Evolutionary conservation across 2,329 filamentous ascomycete genomes (phyloP).

Genomic region (Cercospora citrullina): DNA sequence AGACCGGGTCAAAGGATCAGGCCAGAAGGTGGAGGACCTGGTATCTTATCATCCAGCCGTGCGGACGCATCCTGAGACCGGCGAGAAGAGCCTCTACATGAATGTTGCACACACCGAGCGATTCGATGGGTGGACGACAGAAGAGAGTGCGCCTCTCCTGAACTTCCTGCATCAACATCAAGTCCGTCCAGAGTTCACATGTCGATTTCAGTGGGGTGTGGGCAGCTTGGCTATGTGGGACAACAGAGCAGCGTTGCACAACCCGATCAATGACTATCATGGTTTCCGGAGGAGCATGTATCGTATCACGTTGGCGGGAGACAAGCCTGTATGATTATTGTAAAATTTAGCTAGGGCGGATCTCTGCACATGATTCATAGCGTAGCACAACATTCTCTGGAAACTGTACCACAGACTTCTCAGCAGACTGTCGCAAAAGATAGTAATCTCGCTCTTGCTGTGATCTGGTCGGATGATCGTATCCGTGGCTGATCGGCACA

Average conservation of each 20-base stretch:
- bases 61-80: constrained; percentile 75
- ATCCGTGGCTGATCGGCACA: neutral
- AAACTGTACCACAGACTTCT: neutral
- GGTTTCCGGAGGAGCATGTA: constrained; percentile 17
- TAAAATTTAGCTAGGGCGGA: neutral
- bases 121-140: constrained; percentile 79
- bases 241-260: constrained; percentile 20
- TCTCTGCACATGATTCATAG: neutral
- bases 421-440: neutral
- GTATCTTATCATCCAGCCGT: constrained; percentile 72
- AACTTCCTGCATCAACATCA: constrained; percentile 75
- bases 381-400: neutral
- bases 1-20: constrained; percentile 59
- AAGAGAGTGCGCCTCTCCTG: constrained; percentile 74
- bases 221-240: constrained; percentile 10
- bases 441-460: neutral
- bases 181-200: constrained; percentile 68
- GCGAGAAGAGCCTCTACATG: constrained; percentile 76
- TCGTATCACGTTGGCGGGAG: constrained; percentile 17
- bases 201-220: constrained; percentile 64
- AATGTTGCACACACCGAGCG: constrained; percentile 80
- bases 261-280: constrained; percentile 24
- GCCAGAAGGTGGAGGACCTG: constrained; percentile 72
- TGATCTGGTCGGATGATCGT: neutral
- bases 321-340: constrained; percentile 12